Evolutionary conservation across 1,139 yeast species (phyloP).

Genomic region (Candida tropicalis): DNA sequence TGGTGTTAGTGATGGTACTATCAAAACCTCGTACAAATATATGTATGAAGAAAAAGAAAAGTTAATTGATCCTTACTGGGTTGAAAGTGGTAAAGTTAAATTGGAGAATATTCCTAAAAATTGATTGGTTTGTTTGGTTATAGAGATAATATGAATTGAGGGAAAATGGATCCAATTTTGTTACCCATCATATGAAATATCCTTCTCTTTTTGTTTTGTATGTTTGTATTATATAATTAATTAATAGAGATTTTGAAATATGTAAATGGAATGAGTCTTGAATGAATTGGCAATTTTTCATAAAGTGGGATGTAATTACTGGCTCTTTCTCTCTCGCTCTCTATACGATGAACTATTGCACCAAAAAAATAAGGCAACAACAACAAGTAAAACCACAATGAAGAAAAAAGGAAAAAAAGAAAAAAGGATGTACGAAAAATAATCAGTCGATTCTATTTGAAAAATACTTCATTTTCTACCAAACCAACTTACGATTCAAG

Average conservation of each 20-base stretch:
- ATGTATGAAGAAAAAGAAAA: slow-evolving; percentile 75
- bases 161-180: neutral
- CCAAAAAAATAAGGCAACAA: no score
- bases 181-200: no score
- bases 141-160: neutral
- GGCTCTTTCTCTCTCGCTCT: no score
- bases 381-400: neutral
- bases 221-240: slow-evolving; percentile 5
- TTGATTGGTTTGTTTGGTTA: slow-evolving; percentile 13
- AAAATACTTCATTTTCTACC: no score
- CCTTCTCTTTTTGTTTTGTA: neutral
- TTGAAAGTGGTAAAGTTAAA: slow-evolving; percentile 68
- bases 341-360: neutral
- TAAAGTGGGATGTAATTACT: no score
- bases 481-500: neutral
- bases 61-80: slow-evolving; percentile 79
- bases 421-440: slow-evolving; percentile 3
- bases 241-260: neutral
- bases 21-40: slow-evolving; percentile 86
- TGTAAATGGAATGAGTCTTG: no score
- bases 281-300: no score
- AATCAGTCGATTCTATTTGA: slow-evolving; percentile 4
- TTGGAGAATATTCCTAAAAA: slow-evolving; percentile 60
- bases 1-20: slow-evolving; percentile 98
- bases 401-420: neutral